Conservation (phyloP, 2,329 filamentous ascomycete species). For the Penicillium brevicompactum region DNA sequence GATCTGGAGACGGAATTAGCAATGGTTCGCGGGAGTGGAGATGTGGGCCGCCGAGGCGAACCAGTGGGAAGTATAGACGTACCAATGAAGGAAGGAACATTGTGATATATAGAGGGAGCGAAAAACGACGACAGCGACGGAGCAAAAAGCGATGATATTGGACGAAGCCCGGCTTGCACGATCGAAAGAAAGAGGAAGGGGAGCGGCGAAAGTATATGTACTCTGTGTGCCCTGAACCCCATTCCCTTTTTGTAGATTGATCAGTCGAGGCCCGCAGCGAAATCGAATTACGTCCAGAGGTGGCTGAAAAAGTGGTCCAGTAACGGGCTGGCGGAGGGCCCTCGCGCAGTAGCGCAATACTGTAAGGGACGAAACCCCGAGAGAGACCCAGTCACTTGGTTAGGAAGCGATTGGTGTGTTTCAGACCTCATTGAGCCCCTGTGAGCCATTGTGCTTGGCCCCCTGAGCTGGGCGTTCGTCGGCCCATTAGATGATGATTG, state of each 20-base stretch:
- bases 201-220: conserved; percentile 7
- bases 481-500: conserved; percentile 3
- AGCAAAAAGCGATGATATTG: conserved; percentile 1
- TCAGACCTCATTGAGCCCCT: conserved; percentile 6
- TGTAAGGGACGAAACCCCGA: conserved; percentile 12
- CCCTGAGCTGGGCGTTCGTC: conserved; percentile 2
- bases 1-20: conserved; percentile 15
- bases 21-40: not conserved
- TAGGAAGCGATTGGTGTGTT: conserved; percentile 7
- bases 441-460: conserved; percentile 3
- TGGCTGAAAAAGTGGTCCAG: conserved; percentile 14
- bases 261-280: conserved; percentile 11
- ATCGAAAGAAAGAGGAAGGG: conserved; percentile 1
- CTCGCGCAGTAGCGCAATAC: conserved; percentile 6
- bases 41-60: not conserved
- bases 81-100: conserved; percentile 16
- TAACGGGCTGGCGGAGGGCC: conserved; percentile 4
- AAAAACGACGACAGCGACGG: conserved; percentile 2
- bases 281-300: conserved; percentile 5
- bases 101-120: conserved; percentile 1
- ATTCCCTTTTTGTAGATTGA: conserved; percentile 6
- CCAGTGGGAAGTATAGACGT: conserved; percentile 4
- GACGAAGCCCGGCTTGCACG: conserved; percentile 15
- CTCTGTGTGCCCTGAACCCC: conserved; percentile 9
- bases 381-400: not conserved